phyloP scores from a whole-genome alignment of 495 filamentous ascomycete species.

The Penicillium cataractarum region DNA sequence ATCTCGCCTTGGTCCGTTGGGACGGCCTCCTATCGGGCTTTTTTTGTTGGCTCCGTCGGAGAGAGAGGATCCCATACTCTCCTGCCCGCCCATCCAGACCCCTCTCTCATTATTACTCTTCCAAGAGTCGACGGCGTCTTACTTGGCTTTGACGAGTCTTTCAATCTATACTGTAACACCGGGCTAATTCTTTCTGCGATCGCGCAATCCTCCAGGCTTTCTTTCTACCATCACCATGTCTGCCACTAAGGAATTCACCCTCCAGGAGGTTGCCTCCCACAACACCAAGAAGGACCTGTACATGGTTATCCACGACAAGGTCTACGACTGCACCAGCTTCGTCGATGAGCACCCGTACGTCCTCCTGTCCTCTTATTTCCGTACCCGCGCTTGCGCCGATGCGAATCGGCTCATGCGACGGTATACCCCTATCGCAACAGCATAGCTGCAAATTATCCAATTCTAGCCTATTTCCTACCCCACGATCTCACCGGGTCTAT shows the following conservation, averaged over 20 bases:
- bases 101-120: not conserved
- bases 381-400: slow-evolving; percentile 1
- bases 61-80: not conserved
- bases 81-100: not conserved
- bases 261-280: slow-evolving; percentile 83
- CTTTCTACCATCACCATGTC: slow-evolving; percentile 58
- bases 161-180: not conserved
- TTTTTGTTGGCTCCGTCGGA: slow-evolving; percentile 9
- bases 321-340: slow-evolving; percentile 88
- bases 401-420: not conserved
- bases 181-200: slow-evolving; percentile 9
- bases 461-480: not conserved
- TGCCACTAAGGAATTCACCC: slow-evolving; percentile 71
- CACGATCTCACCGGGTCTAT: no score
- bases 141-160: not conserved
- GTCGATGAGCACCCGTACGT: slow-evolving; percentile 99
- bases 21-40: slow-evolving; percentile 2
- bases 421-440: not conserved
- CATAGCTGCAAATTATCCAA: not conserved
- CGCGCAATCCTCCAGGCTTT: not conserved
- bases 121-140: not conserved
- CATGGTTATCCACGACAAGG: slow-evolving; percentile 91
- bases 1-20: not conserved
- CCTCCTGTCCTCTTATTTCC: not conserved
- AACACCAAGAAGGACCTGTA: slow-evolving; percentile 95